Evolutionary conservation across 164 flowering plant genomes (phyloP).

Genomic region (Berberis thunbergii): DNA sequence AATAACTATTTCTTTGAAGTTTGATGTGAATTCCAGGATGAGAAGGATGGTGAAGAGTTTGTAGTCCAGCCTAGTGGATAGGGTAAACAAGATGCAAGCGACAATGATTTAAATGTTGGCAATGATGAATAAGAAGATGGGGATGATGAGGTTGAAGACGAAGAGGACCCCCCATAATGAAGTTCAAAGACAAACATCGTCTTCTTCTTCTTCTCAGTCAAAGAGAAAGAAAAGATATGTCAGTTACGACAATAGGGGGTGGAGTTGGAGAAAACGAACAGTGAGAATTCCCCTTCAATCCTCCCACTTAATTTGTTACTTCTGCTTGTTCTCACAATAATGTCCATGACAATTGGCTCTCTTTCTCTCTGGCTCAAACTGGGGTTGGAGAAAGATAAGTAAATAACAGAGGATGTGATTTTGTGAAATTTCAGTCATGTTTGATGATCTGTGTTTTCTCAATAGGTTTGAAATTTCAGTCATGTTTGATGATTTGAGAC

Average conservation of each 20-base stretch:
- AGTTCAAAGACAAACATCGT: constrained; percentile 27
- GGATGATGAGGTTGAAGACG: constrained; percentile 53
- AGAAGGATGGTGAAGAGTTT: constrained; percentile 60
- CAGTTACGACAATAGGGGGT: constrained; percentile 13
- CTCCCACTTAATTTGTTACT: too few species aligned
- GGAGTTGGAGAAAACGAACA: too few species aligned
- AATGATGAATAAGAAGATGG: constrained; percentile 42
- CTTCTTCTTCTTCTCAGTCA: constrained; percentile 34
- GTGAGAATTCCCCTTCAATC: too few species aligned
- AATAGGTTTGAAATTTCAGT: too few species aligned
- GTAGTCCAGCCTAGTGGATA: constrained; percentile 51
- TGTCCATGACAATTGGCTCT: too few species aligned
- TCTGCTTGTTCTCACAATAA: too few species aligned
- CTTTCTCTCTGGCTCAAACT: too few species aligned
- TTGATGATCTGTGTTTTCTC: too few species aligned
- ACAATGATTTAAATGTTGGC: constrained; percentile 37
- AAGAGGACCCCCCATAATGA: constrained; percentile 23
- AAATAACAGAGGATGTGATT: too few species aligned
- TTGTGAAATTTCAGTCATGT: too few species aligned
- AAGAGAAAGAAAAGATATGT: constrained; percentile 59
- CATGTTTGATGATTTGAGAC: too few species aligned
- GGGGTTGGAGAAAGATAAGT: too few species aligned
- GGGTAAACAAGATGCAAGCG: constrained; percentile 15
- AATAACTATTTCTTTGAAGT: not conserved
- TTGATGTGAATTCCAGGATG: constrained; percentile 20